Conservation (phyloP, 768 basidiomycete species). For the Lactarius quietus region DNA sequence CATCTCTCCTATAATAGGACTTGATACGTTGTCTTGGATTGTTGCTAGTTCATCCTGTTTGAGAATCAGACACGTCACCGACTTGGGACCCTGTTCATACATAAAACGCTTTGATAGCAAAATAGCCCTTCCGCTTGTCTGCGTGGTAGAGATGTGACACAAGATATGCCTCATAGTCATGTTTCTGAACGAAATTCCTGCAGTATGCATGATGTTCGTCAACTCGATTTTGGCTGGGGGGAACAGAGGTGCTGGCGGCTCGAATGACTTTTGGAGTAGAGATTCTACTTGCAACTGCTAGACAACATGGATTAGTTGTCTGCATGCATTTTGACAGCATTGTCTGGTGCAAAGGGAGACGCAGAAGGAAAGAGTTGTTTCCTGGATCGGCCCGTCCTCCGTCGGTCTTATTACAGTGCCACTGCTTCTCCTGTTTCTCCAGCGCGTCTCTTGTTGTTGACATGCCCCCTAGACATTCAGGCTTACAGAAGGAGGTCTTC, state of each 20-base stretch:
- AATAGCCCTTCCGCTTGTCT: conserved; percentile 61
- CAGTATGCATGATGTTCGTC: conserved; percentile 60
- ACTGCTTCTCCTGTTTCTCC: too few species aligned
- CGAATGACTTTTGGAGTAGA: background rate
- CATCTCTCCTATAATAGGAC: conserved; percentile 72
- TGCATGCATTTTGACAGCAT: conserved; percentile 3
- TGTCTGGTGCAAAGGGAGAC: background rate
- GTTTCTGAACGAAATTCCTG: conserved; percentile 63
- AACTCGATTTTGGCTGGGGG: conserved; percentile 25
- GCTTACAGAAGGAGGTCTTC: conserved; percentile 51
- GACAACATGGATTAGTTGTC: background rate
- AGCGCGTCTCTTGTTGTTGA: background rate
- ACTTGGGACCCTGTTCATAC: conserved; percentile 44
- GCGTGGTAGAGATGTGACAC: conserved; percentile 68
- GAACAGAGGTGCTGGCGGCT: conserved; percentile 11
- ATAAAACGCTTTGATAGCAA: conserved; percentile 79
- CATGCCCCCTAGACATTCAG: conserved; percentile 40
- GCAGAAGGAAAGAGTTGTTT: background rate
- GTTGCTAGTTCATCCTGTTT: conserved; percentile 70
- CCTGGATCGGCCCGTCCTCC: background rate
- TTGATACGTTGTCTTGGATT: conserved; percentile 73
- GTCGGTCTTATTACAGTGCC: background rate
- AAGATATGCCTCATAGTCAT: conserved; percentile 81
- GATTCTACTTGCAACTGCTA: background rate
- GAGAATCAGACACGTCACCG: background rate